These are phyloP conservation scores for Aquilaria malaccensis DNA, from an alignment of 345 rosid species.

Conservation along the genomic window DNA sequence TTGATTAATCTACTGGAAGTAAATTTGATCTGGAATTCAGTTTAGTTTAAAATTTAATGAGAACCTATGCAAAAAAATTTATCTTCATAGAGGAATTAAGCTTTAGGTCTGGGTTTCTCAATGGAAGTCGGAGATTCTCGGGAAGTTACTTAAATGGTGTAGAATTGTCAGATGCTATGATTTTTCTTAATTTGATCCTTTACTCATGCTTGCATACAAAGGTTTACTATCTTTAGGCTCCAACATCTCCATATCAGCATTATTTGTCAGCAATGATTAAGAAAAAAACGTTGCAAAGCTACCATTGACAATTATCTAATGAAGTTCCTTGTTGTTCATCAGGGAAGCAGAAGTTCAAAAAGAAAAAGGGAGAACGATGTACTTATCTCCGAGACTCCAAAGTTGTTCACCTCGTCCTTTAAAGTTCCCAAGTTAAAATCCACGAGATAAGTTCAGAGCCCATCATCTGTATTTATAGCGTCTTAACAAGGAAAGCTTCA, in stretches of 20 bases:
- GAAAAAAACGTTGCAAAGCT: too few species aligned
- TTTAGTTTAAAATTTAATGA: too few species aligned
- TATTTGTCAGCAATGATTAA: too few species aligned
- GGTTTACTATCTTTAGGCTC: neutral
- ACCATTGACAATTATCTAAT: neutral
- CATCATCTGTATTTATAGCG: too few species aligned
- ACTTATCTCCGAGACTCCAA: slow-evolving; percentile 40
- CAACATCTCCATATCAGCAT: slow-evolving; percentile 3
- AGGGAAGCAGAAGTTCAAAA: slow-evolving; percentile 54
- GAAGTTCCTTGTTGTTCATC: slow-evolving; percentile 7
- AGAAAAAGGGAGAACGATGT: slow-evolving; percentile 38
- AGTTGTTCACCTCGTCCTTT: slow-evolving; percentile 56
- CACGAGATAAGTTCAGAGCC: slow-evolving; percentile 1
- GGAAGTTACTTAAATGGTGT: neutral
- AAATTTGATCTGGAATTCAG: too few species aligned
- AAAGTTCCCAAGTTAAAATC: slow-evolving; percentile 79
- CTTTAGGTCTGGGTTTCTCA: too few species aligned
- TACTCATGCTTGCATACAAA: neutral
- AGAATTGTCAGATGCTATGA: neutral
- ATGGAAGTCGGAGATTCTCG: too few species aligned
- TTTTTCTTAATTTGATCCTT: neutral
- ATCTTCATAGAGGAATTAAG: too few species aligned
- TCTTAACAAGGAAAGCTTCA: neutral
- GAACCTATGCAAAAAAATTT: too few species aligned
- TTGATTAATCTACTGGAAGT: neutral